These are phyloP conservation scores for Limnomonas spitsbergensis DNA, from an alignment of 139 green algal genomes.

Conservation along the genomic window DNA sequence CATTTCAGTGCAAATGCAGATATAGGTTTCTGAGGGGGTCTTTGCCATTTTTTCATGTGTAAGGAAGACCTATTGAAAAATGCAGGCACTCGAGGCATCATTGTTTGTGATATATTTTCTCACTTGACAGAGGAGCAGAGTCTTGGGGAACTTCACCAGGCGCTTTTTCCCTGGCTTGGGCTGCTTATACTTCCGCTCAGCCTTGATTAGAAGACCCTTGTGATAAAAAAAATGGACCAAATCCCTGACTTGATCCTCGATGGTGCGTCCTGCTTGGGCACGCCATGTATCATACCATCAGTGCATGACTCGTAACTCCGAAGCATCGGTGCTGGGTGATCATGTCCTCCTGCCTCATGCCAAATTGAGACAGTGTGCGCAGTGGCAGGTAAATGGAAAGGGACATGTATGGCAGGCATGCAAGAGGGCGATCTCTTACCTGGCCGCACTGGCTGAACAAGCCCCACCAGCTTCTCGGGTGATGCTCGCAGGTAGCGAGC, in stretches of 20 bases:
- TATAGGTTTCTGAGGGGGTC: too few species aligned
- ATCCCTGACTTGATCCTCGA: conserved; percentile 35
- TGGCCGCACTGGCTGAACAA: conserved; percentile 21
- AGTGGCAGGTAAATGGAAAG: too few species aligned
- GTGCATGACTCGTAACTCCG: neutral
- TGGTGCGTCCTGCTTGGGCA: conserved; percentile 14
- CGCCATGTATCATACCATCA: neutral
- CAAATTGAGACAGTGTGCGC: neutral
- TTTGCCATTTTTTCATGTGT: too few species aligned
- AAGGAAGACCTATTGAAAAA: too few species aligned
- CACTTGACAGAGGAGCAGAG: conserved; percentile 29
- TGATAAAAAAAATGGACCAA: conserved; percentile 23
- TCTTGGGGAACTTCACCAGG: conserved; percentile 44
- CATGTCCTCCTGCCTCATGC: neutral
- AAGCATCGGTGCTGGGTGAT: neutral
- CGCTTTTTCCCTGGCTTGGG: conserved; percentile 43
- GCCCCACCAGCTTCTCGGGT: conserved; percentile 30
- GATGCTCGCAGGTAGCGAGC: conserved; percentile 26
- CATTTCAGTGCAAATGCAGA: too few species aligned
- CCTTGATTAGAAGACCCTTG: conserved; percentile 25
- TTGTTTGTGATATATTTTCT: conserved; percentile 12
- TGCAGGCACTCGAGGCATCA: too few species aligned
- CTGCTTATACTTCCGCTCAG: conserved; percentile 45
- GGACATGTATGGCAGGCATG: too few species aligned
- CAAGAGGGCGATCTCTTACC: too few species aligned